These are phyloP conservation scores for Rhodamnia rubescens DNA, from an alignment of 345 rosid species.

Conservation along the genomic window DNA sequence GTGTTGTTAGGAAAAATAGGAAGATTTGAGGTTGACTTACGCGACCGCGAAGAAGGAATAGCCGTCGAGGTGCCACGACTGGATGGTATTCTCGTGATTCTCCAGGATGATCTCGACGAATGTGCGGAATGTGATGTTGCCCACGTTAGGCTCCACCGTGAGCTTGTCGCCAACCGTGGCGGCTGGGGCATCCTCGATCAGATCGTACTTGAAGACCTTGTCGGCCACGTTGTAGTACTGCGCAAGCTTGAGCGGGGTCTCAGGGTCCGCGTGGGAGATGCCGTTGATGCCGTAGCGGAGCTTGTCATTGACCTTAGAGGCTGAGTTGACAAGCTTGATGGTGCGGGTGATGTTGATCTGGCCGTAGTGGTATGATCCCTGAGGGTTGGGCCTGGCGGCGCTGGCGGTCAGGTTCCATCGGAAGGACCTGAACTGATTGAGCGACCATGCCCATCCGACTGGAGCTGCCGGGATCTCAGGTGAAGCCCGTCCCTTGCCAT, in stretches of 20 bases:
- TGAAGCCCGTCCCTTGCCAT: slow-evolving; percentile 12
- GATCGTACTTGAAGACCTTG: slow-evolving; percentile 20
- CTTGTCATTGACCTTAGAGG: slow-evolving; percentile 10
- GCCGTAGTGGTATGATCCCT: slow-evolving; percentile 28
- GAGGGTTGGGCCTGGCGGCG: slow-evolving; percentile 30
- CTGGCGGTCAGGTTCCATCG: slow-evolving; percentile 29
- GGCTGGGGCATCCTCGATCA: slow-evolving; percentile 3
- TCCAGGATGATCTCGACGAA: slow-evolving; percentile 19
- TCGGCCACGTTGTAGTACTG: slow-evolving; percentile 14
- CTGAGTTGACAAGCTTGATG: slow-evolving; percentile 12
- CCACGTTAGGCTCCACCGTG: slow-evolving; percentile 9
- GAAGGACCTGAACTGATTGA: slow-evolving; percentile 25
- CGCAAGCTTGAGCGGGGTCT: slow-evolving; percentile 19
- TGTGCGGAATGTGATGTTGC: slow-evolving; percentile 16
- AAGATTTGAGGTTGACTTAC: slow-evolving; percentile 3
- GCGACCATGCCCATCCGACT: slow-evolving; percentile 28
- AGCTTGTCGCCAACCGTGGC: background rate
- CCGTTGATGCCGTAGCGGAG: slow-evolving; percentile 22
- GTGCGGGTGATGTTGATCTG: slow-evolving; percentile 24
- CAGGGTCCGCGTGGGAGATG: slow-evolving; percentile 12
- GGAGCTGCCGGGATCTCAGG: slow-evolving; percentile 17
- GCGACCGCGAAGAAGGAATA: slow-evolving; percentile 24
- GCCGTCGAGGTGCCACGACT: slow-evolving; percentile 19
- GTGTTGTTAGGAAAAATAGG: background rate
- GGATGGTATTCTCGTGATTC: slow-evolving; percentile 18